A percentile compares a stretch with the other conserved stretches of the same genome.
Conservation (phyloP, 495 filamentous ascomycete species). For the Aspergillus haitiensis region DNA sequence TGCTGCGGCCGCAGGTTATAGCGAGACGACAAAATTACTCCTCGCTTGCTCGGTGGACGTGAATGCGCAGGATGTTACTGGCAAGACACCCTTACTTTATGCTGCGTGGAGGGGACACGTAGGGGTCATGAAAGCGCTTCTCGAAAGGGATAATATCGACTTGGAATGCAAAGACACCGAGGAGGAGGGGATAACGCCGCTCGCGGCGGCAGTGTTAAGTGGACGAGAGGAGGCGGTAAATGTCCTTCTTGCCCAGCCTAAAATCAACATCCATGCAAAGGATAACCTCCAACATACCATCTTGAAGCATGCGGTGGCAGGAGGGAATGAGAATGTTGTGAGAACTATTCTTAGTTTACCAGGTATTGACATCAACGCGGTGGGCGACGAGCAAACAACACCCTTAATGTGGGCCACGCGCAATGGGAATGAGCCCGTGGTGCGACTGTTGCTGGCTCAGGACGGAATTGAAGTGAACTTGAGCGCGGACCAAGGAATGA, state of each 20-base stretch:
- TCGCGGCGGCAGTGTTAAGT: background rate
- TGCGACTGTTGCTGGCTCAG: background rate
- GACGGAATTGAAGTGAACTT: background rate
- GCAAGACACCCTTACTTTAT: background rate
- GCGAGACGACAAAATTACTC: background rate
- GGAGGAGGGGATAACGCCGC: background rate
- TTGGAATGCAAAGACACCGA: background rate
- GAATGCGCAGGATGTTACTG: background rate
- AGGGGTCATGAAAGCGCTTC: background rate
- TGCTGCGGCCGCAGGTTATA: background rate
- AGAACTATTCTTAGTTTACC: background rate
- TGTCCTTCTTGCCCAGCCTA: background rate
- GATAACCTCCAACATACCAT: background rate
- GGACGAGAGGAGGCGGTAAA: background rate
- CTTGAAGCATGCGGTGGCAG: slow-evolving; percentile 1
- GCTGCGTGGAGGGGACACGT: slow-evolving; percentile 4
- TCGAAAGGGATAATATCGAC: background rate
- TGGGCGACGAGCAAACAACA: background rate
- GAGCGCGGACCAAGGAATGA: background rate
- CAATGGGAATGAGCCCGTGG: background rate
- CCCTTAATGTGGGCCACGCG: background rate
- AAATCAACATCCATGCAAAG: background rate
- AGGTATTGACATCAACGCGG: background rate
- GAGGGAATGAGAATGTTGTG: background rate
- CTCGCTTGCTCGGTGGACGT: background rate